Conservation (phyloP, 1,284 basidiomycete genomes). For the Pascua guehoae region DNA sequence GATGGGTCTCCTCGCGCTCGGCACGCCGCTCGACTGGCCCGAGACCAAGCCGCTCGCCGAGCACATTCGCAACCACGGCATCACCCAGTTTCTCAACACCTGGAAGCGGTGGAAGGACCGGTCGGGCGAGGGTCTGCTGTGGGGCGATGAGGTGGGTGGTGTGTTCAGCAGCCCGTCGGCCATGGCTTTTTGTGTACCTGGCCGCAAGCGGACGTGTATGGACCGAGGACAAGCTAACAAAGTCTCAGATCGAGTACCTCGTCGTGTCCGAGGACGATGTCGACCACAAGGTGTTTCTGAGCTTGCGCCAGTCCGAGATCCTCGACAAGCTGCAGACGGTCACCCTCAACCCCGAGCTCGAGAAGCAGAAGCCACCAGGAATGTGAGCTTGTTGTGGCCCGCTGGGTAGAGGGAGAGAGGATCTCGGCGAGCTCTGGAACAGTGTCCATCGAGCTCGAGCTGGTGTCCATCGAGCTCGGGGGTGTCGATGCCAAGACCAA, state of each 20-base stretch:
- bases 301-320: conserved; percentile 90
- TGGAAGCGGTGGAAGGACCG: conserved; percentile 90
- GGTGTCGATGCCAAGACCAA: neutral
- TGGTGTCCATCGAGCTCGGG: too few species aligned
- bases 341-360: conserved; percentile 62
- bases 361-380: conserved; percentile 49
- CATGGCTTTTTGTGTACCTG: neutral
- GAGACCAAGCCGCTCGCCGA: conserved; percentile 83
- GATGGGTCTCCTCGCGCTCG: conserved; percentile 93
- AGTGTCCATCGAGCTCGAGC: too few species aligned
- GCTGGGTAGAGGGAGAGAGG: neutral
- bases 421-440: neutral
- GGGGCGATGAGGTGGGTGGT: conserved; percentile 88
- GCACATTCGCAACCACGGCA: conserved; percentile 88
- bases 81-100: conserved; percentile 89
- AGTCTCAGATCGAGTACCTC: conserved; percentile 88
- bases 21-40: conserved; percentile 90
- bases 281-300: conserved; percentile 74
- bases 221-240: neutral
- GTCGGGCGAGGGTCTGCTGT: conserved; percentile 88
- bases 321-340: conserved; percentile 72
- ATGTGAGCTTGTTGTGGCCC: conserved; percentile 25
- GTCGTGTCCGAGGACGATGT: conserved; percentile 81
- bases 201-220: neutral
- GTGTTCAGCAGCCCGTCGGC: neutral